phyloP scores from a whole-genome alignment of 106 monocot species.

The Posidonia australis region DNA sequence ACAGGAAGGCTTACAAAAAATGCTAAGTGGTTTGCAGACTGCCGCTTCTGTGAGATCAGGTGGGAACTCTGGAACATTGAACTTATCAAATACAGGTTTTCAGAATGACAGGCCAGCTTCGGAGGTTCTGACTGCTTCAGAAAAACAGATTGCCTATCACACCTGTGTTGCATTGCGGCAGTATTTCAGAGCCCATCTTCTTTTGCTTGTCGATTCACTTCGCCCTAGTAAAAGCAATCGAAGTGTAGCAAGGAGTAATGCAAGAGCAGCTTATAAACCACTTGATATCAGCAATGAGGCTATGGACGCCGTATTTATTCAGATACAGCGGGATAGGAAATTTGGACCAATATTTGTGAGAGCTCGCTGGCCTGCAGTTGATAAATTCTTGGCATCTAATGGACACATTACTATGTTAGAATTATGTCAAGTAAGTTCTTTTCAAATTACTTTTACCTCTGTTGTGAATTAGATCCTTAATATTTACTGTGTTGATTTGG shows the following conservation, averaged over 20 bases:
- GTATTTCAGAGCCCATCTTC: conserved; percentile 81
- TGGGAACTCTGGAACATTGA: conserved; percentile 45
- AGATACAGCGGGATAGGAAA: conserved; percentile 92
- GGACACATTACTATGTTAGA: conserved; percentile 86
- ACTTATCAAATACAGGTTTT: conserved; percentile 31
- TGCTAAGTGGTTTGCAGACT: conserved; percentile 56
- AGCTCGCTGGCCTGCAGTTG: conserved; percentile 79
- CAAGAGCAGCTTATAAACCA: conserved; percentile 78
- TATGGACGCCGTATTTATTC: conserved; percentile 78
- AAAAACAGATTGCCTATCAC: conserved; percentile 91
- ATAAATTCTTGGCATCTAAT: conserved; percentile 73
- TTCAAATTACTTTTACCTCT: background rate
- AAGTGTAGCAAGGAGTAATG: conserved; percentile 47
- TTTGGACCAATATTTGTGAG: conserved; percentile 80
- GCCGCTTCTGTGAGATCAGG: conserved; percentile 82
- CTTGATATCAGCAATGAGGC: conserved; percentile 94
- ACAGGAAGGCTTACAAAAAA: conserved; percentile 81
- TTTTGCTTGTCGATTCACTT: conserved; percentile 83
- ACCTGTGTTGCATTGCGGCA: conserved; percentile 84
- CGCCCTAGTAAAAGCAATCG: conserved; percentile 80
- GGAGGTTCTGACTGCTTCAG: conserved; percentile 78
- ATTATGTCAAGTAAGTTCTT: conserved; percentile 59
- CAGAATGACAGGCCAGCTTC: conserved; percentile 60
- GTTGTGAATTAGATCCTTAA: background rate
- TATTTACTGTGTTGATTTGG: background rate